Base-by-base conservation (phyloP, 1,284 basidiomycete species). In the Xerocomus minutiporus region DNA sequence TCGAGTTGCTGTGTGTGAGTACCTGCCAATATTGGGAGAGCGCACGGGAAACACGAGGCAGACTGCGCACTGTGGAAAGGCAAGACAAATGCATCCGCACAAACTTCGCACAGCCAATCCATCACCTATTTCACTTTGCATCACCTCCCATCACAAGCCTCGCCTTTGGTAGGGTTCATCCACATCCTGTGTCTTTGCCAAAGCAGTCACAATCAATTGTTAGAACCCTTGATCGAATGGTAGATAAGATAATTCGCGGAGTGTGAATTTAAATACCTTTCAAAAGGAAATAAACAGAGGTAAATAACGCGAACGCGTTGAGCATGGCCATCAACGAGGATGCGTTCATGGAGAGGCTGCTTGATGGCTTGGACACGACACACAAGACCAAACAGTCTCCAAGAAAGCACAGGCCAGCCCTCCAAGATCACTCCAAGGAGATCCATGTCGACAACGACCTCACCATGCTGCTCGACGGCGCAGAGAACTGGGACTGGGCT, bases 401-500 rank as follows among this genome's bases (percentile, higher is more conserved):
- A 12, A 20, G 54, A 31, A 59, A 58, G 9, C 48, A 20, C 26
- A 48, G 17, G 39, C 23, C 39, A 28, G 23, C 43, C 29, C 45
- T 49, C 42, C 17, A 31, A 28, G 31, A 34, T n/a, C 25, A 20
- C 28, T 49, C 49, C 50, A 59, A 53, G 25, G 36, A 55, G 35
- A 55, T 61, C 8, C 8, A 46, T 51, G 53, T 2, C 3, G 34
- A 46, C 31, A 8, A 71, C 9, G 75, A 80, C 52, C 59, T 80
- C 41, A 51, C 62, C 6, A 58, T 66, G 11, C 71, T 83, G 11
- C 62, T 82, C 9, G 75, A 82, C 46, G 83, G 81, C 1, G 79
- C 78, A 1, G 81, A 83, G 52, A 60, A 57, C 36, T 75, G 73
- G 82, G 78, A 83, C 53, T 77, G 80, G 74, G 69, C 76, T 34